phyloP scores from a whole-genome alignment of 2,329 filamentous ascomycete genomes.

The Saccharata proteae region DNA sequence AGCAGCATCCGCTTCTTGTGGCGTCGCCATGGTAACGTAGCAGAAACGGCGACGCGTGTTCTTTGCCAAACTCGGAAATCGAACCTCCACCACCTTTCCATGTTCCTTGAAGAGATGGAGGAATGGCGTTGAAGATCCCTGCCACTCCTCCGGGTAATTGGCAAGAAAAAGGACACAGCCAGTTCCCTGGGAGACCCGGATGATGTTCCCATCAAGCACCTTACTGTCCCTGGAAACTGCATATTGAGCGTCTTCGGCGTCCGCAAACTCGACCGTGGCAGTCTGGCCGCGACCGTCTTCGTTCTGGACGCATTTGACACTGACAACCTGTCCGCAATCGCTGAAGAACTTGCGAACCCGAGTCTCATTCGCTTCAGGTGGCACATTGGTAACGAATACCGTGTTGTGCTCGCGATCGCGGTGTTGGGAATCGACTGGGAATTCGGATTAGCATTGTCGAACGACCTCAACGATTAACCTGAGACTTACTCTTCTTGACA shows the following conservation, averaged over 20 bases:
- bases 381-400: conserved; percentile 68
- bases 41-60: conserved; percentile 87
- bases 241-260: conserved; percentile 65
- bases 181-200: conserved; percentile 62
- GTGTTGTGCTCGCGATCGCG: conserved; percentile 87
- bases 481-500: conserved; percentile 58
- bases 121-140: conserved; percentile 57
- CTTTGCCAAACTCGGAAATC: conserved; percentile 83
- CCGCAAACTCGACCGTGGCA: conserved; percentile 76
- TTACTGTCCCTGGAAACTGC: conserved; percentile 75
- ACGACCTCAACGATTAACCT: conserved; percentile 13
- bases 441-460: conserved; percentile 19
- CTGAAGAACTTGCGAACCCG: conserved; percentile 82
- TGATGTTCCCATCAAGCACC: conserved; percentile 58
- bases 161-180: conserved; percentile 78
- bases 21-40: conserved; percentile 76
- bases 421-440: conserved; percentile 15
- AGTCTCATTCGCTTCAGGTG: conserved; percentile 54
- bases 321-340: conserved; percentile 76
- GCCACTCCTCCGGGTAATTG: conserved; percentile 72
- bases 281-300: conserved; percentile 41
- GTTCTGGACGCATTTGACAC: conserved; percentile 56
- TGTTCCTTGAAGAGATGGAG: conserved; percentile 53
- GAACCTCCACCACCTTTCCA: conserved; percentile 72
- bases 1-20: conserved; percentile 35